Evolutionary conservation across 345 rosid species (phyloP), one percentile per base, ranked within the genome.

Genomic region (Balakata baccata): DNA sequence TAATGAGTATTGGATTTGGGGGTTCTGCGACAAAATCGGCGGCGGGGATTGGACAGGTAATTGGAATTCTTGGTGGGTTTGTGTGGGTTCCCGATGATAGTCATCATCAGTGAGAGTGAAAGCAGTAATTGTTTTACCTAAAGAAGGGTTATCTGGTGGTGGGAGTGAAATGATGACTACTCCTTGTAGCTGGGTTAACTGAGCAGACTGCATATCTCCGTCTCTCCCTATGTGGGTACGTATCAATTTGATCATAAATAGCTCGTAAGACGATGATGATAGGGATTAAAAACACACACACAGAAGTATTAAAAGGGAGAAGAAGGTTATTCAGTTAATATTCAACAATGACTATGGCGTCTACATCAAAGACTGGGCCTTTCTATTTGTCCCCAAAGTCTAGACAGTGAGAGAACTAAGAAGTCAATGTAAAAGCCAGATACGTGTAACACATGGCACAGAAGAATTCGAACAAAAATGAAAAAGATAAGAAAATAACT

Each of bases 51-150:
- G 80, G 39, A 66, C 9, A 64, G 85, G 87, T 51, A 47, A 64
- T 56, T 43, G 65, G n/a, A 47, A 17, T 38, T 71, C 69, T 43
- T 47, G 75, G 41, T 70, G 61, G 67, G 60, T 50, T 69, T 70
- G 71, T 2, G 67, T 6, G 17, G 39, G 53, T 60, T 70, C 78
- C 45, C 25, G 71, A 38, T 73, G 68, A n/a, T 75, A 12, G 43
- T 74, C 71, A 74, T 77, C 85, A 64, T 59, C 65, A 43, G 92
- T 79, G 75, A 94, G 79, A 41, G 95, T 89, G 72, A 84, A 87
- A 76, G 93, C 92, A 67, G 98, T 85, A 79, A 94, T 90, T 51
- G 97, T 94, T 85, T 94, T 94, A 79, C 98, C 97, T 67, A 84
- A 22, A 47, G 90, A 88, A 66, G 91, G 97, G 59, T 90, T 87